A percentile compares a stretch with the other conserved stretches of the same genome.
Evolutionary conservation across 371 early-diverging fungal genomes (phyloP).

Genomic region (Syncephalastrum contaminatum): DNA sequence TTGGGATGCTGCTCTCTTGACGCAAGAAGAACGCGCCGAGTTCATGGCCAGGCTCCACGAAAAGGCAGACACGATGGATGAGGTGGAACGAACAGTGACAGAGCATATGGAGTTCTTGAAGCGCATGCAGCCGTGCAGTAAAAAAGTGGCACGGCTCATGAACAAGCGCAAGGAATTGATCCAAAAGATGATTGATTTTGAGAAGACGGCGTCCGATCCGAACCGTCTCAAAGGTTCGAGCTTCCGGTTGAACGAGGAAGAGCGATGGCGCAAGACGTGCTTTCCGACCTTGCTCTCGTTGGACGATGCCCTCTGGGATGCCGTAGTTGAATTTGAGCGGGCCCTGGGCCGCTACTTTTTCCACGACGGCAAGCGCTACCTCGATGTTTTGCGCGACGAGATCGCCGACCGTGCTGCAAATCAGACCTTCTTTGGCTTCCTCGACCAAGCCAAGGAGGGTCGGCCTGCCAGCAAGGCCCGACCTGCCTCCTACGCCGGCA

Average conservation of each 20-base stretch:
- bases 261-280: conserved; percentile 83
- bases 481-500: too few species aligned
- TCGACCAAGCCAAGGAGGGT: conserved; percentile 32
- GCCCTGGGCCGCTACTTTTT: conserved; percentile 55
- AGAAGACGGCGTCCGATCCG: conserved; percentile 86
- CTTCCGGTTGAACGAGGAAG: conserved; percentile 85
- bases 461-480: too few species aligned
- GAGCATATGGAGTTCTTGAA: conserved; percentile 43
- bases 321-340: conserved; percentile 53
- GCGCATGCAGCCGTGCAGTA: conserved; percentile 38
- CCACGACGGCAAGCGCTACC: conserved; percentile 49
- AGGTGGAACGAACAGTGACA: conserved; percentile 26
- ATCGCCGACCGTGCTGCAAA: conserved; percentile 67
- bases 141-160: conserved; percentile 49
- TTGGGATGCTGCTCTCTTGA: conserved; percentile 49
- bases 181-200: conserved; percentile 83
- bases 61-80: conserved; percentile 35
- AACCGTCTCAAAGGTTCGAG: conserved; percentile 77
- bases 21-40: conserved; percentile 43
- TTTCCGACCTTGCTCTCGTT: conserved; percentile 78
- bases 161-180: conserved; percentile 58
- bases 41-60: conserved; percentile 43
- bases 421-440: conserved; percentile 69
- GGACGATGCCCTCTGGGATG: conserved; percentile 65
- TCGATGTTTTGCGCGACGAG: conserved; percentile 58